Evolutionary conservation across 768 basidiomycete species (phyloP), one percentile per base, ranked within the genome.

Genomic region (Suillus bovinus): DNA sequence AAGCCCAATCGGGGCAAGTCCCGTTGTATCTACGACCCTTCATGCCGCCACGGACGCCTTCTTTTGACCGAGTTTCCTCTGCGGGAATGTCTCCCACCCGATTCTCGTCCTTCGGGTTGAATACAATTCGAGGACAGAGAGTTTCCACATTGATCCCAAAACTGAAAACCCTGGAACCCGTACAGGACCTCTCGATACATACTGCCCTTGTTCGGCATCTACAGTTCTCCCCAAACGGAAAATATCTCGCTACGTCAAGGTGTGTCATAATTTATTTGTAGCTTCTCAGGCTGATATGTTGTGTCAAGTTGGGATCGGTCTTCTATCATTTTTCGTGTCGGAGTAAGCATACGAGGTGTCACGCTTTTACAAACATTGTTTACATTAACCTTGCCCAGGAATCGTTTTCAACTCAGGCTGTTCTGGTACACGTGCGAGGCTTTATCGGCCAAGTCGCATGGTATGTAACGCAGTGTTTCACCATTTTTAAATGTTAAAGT

Each of bases 391-490:
- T 56, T 41, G 29, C 61, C 57, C 62, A 83, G 82, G 80, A 81
- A 42, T 71, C 72, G 17, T 73, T 81, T 55, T 74, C 75, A 13
- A 72, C 73, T n/a, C 81, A 83, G 64, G 78, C 83, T 58, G 76
- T 80, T 39, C 75, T 84, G 2, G 82, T 81, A 14, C 84, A 84
- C 61, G 81, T 81, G 31, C 76, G 77, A 52, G 83, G 81, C 34
- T 85, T 85, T 69, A 79, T 84, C 63, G 79, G 79, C 39, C 83
- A 84, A 67, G 83, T 85, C 22, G 83, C 82, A 5, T 84, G 83
- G 82, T 82, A 70, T 46, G 10, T 41, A 22, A 41, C 58, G 47
- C n/a, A 44, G 55, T 44, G 60, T 1, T 22, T 39, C 53, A 39
- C 36, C 49, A 60, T 17, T 46, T 33, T 33, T 38, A n/a, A 7